phyloP scores from a whole-genome alignment of 2,329 filamentous ascomycete genomes.

The Ophiostoma quercus region DNA sequence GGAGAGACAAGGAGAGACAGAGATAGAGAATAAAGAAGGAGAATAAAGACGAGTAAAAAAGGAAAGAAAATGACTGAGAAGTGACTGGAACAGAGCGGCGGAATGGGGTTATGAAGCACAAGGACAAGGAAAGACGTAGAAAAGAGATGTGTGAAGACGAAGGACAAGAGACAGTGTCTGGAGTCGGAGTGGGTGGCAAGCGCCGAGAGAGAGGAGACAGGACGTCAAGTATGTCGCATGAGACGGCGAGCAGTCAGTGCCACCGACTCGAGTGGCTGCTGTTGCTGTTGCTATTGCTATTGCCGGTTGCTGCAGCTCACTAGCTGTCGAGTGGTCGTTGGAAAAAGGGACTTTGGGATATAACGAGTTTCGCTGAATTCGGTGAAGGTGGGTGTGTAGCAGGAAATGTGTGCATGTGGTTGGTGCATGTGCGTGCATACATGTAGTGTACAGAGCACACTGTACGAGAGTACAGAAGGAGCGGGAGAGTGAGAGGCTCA shows the following conservation, averaged over 20 bases:
- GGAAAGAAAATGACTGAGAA: constrained; percentile 19
- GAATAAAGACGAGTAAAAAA: constrained; percentile 9
- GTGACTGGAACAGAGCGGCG: constrained; percentile 7
- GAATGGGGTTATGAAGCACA: neutral
- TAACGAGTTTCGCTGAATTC: constrained; percentile 20
- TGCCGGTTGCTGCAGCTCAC: neutral
- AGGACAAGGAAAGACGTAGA: constrained; percentile 15
- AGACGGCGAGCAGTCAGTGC: constrained; percentile 7
- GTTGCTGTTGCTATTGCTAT: neutral
- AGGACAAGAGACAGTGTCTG: neutral
- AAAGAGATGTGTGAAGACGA: constrained; percentile 15
- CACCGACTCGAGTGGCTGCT: neutral
- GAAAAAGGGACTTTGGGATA: constrained; percentile 18
- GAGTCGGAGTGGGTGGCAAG: neutral
- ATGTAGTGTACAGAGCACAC: constrained; percentile 8
- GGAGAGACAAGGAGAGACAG: constrained; percentile 10
- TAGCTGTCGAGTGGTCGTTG: neutral
- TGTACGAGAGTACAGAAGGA: neutral
- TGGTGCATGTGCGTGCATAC: constrained; percentile 4
- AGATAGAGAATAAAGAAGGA: neutral
- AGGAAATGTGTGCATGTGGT: constrained; percentile 9
- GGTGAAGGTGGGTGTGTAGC: constrained; percentile 18
- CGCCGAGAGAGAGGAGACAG: neutral
- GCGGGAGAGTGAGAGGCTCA: constrained; percentile 11
- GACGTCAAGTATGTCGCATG: constrained; percentile 17